Conservation (phyloP, 768 basidiomycete species). For the Pholiota conissans region DNA sequence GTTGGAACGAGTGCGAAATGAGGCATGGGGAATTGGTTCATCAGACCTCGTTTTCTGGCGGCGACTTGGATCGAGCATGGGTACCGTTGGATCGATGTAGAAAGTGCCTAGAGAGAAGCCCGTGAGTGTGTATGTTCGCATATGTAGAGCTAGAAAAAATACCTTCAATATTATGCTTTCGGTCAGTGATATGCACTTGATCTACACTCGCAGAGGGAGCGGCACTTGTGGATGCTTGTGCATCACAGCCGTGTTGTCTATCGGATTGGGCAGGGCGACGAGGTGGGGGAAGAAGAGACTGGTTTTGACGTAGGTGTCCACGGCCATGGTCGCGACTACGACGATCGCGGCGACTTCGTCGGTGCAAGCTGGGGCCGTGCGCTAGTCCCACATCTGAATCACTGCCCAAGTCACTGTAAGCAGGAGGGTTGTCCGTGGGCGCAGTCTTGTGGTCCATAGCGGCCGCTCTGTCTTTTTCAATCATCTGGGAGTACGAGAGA, state of each 20-base stretch:
- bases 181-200: constrained; percentile 32
- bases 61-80: constrained; percentile 24
- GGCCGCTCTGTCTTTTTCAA: not conserved
- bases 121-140: not conserved
- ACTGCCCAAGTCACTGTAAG: constrained; percentile 17
- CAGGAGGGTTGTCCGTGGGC: constrained; percentile 22
- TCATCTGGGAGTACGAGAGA: not conserved
- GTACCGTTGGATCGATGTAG: constrained; percentile 37
- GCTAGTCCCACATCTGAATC: not conserved
- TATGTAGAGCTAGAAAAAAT: not conserved
- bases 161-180: constrained; percentile 33
- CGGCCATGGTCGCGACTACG: not conserved
- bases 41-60: constrained; percentile 25
- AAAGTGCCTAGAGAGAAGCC: constrained; percentile 34
- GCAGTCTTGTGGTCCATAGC: not conserved
- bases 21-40: constrained; percentile 34
- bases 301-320: not conserved
- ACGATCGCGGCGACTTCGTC: not conserved
- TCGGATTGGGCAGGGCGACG: not conserved
- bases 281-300: not conserved
- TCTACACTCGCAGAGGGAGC: constrained; percentile 24
- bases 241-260: not conserved
- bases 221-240: not conserved
- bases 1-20: constrained; percentile 42
- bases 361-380: not conserved